Conservation (phyloP, 169 alveolate genomes). For the Fabrea salina region DNA sequence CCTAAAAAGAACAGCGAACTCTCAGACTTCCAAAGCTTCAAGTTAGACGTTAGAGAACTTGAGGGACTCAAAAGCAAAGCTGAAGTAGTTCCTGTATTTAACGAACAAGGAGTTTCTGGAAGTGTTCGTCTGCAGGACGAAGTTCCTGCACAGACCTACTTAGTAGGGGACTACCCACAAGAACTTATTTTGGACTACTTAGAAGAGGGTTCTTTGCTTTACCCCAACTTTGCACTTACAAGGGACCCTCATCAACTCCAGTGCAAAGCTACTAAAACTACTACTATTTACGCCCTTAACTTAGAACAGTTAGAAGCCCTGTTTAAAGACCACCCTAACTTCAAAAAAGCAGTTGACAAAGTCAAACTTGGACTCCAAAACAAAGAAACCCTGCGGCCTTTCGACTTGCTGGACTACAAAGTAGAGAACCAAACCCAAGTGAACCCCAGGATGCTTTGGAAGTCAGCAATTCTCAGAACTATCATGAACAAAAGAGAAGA, state of each 20-base stretch:
- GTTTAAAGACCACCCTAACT: neutral
- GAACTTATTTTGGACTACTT: neutral
- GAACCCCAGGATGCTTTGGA: neutral
- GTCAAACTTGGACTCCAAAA: neutral
- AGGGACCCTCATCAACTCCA: neutral
- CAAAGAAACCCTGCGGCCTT: neutral
- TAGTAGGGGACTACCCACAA: conserved; percentile 31
- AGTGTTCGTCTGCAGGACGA: neutral
- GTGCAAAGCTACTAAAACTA: conserved; percentile 2
- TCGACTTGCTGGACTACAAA: neutral
- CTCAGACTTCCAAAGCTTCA: neutral
- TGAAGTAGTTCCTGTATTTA: conserved; percentile 1
- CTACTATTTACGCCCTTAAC: neutral
- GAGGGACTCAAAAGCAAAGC: conserved; percentile 1
- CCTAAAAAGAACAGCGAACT: neutral
- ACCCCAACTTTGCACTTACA: neutral
- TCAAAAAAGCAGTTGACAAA: neutral
- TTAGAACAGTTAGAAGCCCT: neutral
- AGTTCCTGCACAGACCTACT: neutral
- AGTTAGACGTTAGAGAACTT: neutral
- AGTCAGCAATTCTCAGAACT: conserved; percentile 1
- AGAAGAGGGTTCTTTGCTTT: neutral
- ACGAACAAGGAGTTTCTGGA: neutral
- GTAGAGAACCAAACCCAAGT: neutral
- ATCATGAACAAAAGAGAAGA: neutral